Conservation (phyloP, 768 basidiomycete species). For the Ramaria sp. region DNA sequence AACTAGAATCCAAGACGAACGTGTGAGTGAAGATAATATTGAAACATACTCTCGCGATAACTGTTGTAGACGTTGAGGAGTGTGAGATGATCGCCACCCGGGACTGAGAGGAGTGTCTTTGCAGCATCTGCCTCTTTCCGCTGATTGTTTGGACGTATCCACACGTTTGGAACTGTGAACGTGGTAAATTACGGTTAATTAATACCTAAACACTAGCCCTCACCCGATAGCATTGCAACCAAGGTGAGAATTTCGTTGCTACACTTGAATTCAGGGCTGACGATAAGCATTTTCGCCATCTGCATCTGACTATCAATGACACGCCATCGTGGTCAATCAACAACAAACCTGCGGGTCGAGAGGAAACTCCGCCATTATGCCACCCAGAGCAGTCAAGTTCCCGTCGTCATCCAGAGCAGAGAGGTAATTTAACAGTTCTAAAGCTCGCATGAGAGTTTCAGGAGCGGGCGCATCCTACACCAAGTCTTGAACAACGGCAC, state of each 20-base stretch:
- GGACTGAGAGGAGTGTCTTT: conserved; percentile 78
- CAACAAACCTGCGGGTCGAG: conserved; percentile 82
- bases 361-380: conserved; percentile 96
- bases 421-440: conserved; percentile 88
- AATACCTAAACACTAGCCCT: conserved; percentile 12
- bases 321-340: neutral
- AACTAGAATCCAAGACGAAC: neutral
- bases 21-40: neutral
- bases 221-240: conserved; percentile 92
- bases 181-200: neutral
- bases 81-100: conserved; percentile 94
- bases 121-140: conserved; percentile 89
- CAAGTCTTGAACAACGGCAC: conserved; percentile 7
- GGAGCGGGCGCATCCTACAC: conserved; percentile 74
- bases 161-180: conserved; percentile 79
- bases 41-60: conserved; percentile 63
- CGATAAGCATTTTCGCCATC: conserved; percentile 89
- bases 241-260: conserved; percentile 94
- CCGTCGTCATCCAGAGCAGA: conserved; percentile 93
- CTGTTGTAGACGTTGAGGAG: conserved; percentile 93
- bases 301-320: conserved; percentile 19
- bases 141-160: conserved; percentile 81
- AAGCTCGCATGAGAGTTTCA: conserved; percentile 92
- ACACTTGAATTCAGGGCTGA: conserved; percentile 91
- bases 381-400: conserved; percentile 74